Evolutionary conservation across 1,284 basidiomycete genomes (phyloP).

Genomic region (Ganoderma leucocontextum): DNA sequence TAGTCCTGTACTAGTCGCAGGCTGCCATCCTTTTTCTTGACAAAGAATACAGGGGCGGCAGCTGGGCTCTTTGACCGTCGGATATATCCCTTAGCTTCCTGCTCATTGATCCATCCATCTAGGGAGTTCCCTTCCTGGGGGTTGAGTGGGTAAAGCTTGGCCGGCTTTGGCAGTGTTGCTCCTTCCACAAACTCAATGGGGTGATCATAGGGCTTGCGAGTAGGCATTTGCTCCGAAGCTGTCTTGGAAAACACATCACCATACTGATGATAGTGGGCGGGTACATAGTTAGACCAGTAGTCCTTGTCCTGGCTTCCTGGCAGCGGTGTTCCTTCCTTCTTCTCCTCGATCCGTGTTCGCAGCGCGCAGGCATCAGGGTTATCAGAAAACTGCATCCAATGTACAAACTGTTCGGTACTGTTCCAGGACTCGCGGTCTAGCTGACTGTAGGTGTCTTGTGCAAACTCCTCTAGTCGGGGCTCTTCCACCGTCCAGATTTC

Average conservation of each 20-base stretch:
- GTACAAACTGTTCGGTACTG: background rate
- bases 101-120: conserved; percentile 12
- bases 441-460: background rate
- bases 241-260: conserved; percentile 27
- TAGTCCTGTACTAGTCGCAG: conserved; percentile 37
- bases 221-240: conserved; percentile 25
- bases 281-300: conserved; percentile 9
- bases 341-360: background rate
- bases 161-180: conserved; percentile 11
- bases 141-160: conserved; percentile 39
- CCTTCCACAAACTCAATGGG: conserved; percentile 25
- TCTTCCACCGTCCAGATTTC: conserved; percentile 2
- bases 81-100: conserved; percentile 10
- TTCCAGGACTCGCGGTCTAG: background rate
- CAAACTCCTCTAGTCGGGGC: background rate
- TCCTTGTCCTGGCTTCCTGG: conserved; percentile 10
- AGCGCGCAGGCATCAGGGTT: background rate
- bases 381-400: background rate
- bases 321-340: conserved; percentile 9
- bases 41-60: conserved; percentile 46
- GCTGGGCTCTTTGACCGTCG: conserved; percentile 25
- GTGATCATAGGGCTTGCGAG: conserved; percentile 27
- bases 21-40: conserved; percentile 49
- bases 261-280: conserved; percentile 20
- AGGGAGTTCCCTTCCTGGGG: conserved; percentile 31